Conservation (phyloP, 805 yeast species). For the Myxozyma vanderwaltii region DNA sequence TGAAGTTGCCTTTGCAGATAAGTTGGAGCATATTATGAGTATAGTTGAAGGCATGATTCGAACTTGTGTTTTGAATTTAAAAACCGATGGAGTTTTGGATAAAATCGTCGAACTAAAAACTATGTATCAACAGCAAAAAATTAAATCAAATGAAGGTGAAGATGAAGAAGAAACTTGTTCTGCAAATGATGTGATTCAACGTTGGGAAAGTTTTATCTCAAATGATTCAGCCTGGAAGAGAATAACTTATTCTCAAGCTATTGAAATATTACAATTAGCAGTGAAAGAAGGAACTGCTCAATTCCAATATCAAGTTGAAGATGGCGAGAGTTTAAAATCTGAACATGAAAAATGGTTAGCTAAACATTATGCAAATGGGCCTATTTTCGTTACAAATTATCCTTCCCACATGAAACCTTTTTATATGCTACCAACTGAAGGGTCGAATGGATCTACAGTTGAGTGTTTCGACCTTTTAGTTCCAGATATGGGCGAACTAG, state of each 20-base stretch:
- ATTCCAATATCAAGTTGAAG: slow-evolving; percentile 52
- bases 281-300: slow-evolving; percentile 40
- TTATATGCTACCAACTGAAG: slow-evolving; percentile 70
- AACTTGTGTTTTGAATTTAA: slow-evolving; percentile 43
- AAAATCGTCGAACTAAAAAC: slow-evolving; percentile 9
- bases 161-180: slow-evolving; percentile 19
- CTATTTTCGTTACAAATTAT: slow-evolving; percentile 88
- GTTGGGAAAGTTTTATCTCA: slow-evolving; percentile 63
- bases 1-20: slow-evolving; percentile 67
- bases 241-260: slow-evolving; percentile 76
- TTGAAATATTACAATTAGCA: slow-evolving; percentile 52
- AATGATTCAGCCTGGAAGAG: slow-evolving; percentile 57
- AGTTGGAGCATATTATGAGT: slow-evolving; percentile 60
- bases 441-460: slow-evolving; percentile 56
- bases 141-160: neutral
- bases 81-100: slow-evolving; percentile 8
- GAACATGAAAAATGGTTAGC: slow-evolving; percentile 94
- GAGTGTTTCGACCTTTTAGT: slow-evolving; percentile 87
- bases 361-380: slow-evolving; percentile 61
- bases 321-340: slow-evolving; percentile 76
- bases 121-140: slow-evolving; percentile 10
- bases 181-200: slow-evolving; percentile 42
- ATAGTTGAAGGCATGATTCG: slow-evolving; percentile 74
- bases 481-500: slow-evolving; percentile 90
- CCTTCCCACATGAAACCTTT: slow-evolving; percentile 82